Conservation (phyloP, 768 basidiomycete species). For the Kwoniella mangroviensis region DNA sequence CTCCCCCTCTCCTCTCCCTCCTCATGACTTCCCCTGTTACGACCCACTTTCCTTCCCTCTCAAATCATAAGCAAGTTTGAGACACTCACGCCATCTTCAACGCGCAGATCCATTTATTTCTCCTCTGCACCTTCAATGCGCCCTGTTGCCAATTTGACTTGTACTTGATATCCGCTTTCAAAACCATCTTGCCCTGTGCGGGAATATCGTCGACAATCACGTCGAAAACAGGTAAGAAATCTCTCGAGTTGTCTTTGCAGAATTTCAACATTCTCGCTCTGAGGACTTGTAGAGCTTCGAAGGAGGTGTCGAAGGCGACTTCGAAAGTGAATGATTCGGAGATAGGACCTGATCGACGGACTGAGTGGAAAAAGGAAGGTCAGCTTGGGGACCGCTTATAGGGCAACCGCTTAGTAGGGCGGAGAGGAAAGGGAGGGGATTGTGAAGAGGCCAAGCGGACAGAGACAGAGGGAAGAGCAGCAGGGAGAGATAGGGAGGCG, state of each 20-base stretch:
- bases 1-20: conserved; percentile 1
- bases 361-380: conserved; percentile 23
- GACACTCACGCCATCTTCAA: conserved; percentile 72
- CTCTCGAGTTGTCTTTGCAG: conserved; percentile 70
- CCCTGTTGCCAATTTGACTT: conserved; percentile 85
- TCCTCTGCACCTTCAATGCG: conserved; percentile 69
- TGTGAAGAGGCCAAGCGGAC: too few species aligned
- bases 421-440: not conserved
- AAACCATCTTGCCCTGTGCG: conserved; percentile 75
- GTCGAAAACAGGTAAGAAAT: conserved; percentile 77
- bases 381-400: not conserved
- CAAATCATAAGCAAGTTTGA: too few species aligned
- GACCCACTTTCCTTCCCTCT: too few species aligned
- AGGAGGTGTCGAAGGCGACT: conserved; percentile 75
- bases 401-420: not conserved
- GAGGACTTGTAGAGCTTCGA: conserved; percentile 78
- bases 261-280: conserved; percentile 81
- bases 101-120: conserved; percentile 91
- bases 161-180: conserved; percentile 76
- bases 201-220: conserved; percentile 68
- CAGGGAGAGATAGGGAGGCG: too few species aligned
- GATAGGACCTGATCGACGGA: conserved; percentile 65
- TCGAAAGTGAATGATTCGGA: conserved; percentile 82
- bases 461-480: too few species aligned
- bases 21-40: not conserved